Percentiles rank a stretch among this genome's conserved stretches.
These are phyloP conservation scores for Zymoseptoria crescenta DNA, from an alignment of 2,329 filamentous ascomycete species.

Conservation along the genomic window DNA sequence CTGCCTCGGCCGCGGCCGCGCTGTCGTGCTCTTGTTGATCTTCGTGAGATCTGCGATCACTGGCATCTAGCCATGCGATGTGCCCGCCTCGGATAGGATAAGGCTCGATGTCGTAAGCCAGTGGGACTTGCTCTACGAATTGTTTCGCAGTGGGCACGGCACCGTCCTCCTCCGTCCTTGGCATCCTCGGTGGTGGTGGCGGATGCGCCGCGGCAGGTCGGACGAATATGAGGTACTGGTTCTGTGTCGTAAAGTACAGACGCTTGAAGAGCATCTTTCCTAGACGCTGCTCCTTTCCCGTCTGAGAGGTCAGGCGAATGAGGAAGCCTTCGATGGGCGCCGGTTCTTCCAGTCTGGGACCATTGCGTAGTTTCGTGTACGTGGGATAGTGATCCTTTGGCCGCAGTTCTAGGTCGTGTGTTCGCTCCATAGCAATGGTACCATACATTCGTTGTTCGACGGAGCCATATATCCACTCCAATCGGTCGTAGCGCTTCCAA, in stretches of 20 bases:
- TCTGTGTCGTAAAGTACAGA: constrained; percentile 57
- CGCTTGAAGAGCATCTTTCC: constrained; percentile 58
- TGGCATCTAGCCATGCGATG: constrained; percentile 49
- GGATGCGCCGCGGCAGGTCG: constrained; percentile 49
- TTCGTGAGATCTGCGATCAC: constrained; percentile 27
- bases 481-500: constrained; percentile 61
- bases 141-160: constrained; percentile 48
- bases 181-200: constrained; percentile 51
- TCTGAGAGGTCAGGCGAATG: constrained; percentile 56
- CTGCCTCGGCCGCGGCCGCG: constrained; percentile 51
- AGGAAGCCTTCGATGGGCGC: constrained; percentile 59
- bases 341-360: constrained; percentile 48
- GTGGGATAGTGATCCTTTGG: constrained; percentile 59
- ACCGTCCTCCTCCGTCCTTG: constrained; percentile 32
- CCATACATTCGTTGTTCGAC: constrained; percentile 64
- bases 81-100: constrained; percentile 47
- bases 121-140: constrained; percentile 49
- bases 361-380: constrained; percentile 35
- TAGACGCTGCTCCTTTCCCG: constrained; percentile 49
- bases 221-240: constrained; percentile 56
- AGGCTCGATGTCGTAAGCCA: constrained; percentile 55
- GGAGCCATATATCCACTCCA: constrained; percentile 60
- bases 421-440: constrained; percentile 57
- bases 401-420: constrained; percentile 58
- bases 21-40: constrained; percentile 46